These are phyloP conservation scores for Lichtheimia corymbifera DNA, from an alignment of 371 early-diverging fungal species.

Conservation along the genomic window DNA sequence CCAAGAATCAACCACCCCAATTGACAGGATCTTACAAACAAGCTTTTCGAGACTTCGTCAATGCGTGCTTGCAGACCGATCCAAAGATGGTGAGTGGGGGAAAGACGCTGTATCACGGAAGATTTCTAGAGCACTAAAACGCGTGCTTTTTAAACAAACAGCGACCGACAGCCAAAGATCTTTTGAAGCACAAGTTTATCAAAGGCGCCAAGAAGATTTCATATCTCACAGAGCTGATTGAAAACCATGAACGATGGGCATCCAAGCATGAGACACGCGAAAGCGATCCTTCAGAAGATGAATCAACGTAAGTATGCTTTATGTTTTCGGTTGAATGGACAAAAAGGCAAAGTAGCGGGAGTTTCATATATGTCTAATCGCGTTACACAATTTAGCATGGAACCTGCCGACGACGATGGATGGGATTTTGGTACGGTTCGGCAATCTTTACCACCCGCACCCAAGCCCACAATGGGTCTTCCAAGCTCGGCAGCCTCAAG, in stretches of 20 bases:
- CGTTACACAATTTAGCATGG: slow-evolving; percentile 5
- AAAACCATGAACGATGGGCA: slow-evolving; percentile 79
- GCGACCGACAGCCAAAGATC: slow-evolving; percentile 89
- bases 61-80: slow-evolving; percentile 84
- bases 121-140: neutral
- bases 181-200: slow-evolving; percentile 91
- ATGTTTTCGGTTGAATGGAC: no score
- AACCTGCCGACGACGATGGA: slow-evolving; percentile 22
- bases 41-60: slow-evolving; percentile 90
- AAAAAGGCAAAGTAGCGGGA: no score
- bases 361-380: no score
- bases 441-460: slow-evolving; percentile 28
- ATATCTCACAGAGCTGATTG: slow-evolving; percentile 83
- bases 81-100: slow-evolving; percentile 34
- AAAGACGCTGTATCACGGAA: slow-evolving; percentile 42
- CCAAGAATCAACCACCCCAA: slow-evolving; percentile 89
- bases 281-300: slow-evolving; percentile 63
- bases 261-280: slow-evolving; percentile 54
- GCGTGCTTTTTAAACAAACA: slow-evolving; percentile 21
- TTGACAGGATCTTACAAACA: slow-evolving; percentile 79
- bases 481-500: slow-evolving; percentile 19
- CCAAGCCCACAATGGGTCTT: slow-evolving; percentile 21
- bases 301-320: slow-evolving; percentile 35
- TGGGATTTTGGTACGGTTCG: slow-evolving; percentile 52
- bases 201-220: slow-evolving; percentile 77